Evolutionary conservation across 2,329 filamentous ascomycete genomes (phyloP).

Genomic region (Mycosphaerella sp.): DNA sequence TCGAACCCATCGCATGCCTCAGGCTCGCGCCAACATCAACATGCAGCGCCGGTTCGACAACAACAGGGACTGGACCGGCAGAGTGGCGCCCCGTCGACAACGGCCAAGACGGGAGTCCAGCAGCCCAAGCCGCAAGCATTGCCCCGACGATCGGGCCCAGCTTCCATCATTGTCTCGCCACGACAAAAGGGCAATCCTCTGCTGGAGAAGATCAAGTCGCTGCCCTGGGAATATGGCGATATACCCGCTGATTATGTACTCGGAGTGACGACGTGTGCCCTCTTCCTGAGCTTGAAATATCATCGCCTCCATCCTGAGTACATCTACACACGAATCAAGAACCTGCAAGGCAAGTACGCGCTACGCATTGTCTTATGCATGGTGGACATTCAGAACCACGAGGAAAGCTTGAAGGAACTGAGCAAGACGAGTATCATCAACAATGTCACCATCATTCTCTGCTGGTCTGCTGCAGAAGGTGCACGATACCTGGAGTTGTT

Average conservation of each 20-base stretch:
- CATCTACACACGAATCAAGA: constrained; percentile 86
- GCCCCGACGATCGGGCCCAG: constrained; percentile 58
- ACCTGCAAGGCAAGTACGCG: constrained; percentile 76
- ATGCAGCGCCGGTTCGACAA: constrained; percentile 10
- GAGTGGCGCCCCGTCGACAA: constrained; percentile 16
- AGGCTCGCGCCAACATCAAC: constrained; percentile 8
- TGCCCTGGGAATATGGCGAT: constrained; percentile 95
- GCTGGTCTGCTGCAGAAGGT: constrained; percentile 91
- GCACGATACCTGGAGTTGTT: constrained; percentile 91
- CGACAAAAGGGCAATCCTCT: constrained; percentile 95
- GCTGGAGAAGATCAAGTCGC: constrained; percentile 69
- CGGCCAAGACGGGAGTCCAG: constrained; percentile 26
- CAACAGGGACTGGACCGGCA: constrained; percentile 21
- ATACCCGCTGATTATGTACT: constrained; percentile 93
- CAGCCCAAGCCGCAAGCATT: constrained; percentile 88
- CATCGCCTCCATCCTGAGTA: constrained; percentile 97
- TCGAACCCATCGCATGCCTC: constrained; percentile 18
- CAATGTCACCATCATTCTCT: constrained; percentile 83
- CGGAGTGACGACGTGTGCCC: constrained; percentile 77
- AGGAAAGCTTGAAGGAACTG: constrained; percentile 80
- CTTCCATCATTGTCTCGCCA: constrained; percentile 80
- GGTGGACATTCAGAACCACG: constrained; percentile 93
- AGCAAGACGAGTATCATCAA: constrained; percentile 91
- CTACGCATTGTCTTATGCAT: constrained; percentile 81
- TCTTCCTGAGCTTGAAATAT: constrained; percentile 94